phyloP scores from a whole-genome alignment of 768 basidiomycete genomes.

The Collybiopsis luxurians region DNA sequence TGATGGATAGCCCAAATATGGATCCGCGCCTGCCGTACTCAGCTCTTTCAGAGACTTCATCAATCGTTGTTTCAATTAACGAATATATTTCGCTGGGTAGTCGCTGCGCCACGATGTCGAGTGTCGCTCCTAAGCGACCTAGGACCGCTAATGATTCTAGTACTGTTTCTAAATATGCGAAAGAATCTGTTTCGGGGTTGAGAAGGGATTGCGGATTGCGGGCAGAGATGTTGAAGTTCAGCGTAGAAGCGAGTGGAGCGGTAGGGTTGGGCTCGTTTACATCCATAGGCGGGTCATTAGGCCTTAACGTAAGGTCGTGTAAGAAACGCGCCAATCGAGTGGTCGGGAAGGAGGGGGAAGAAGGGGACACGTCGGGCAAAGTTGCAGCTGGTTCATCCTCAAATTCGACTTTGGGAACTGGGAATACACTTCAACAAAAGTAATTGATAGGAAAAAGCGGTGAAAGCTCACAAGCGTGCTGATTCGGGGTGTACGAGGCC shows the following conservation, averaged over 20 bases:
- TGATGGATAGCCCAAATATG: constrained; percentile 30
- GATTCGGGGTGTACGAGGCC: constrained; percentile 79
- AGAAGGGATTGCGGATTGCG: constrained; percentile 10
- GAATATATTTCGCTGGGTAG: constrained; percentile 80
- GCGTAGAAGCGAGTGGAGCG: background rate
- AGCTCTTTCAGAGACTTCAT: constrained; percentile 89
- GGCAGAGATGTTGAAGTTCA: background rate
- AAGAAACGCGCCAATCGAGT: constrained; percentile 63
- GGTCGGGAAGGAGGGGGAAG: constrained; percentile 36
- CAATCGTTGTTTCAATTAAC: constrained; percentile 82
- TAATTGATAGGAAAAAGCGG: constrained; percentile 11
- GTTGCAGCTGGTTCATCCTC: constrained; percentile 43
- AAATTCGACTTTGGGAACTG: constrained; percentile 67
- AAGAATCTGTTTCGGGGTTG: constrained; percentile 92
- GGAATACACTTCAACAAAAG: background rate
- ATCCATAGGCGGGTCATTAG: constrained; percentile 78
- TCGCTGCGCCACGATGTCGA: constrained; percentile 84
- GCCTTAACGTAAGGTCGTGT: constrained; percentile 59
- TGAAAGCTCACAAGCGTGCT: constrained; percentile 60
- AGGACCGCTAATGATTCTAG: constrained; percentile 91
- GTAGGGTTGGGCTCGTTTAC: constrained; percentile 37
- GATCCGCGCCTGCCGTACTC: constrained; percentile 67
- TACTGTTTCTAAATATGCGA: constrained; percentile 88
- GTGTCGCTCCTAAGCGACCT: constrained; percentile 79
- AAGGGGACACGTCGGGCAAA: constrained; percentile 34